Conservation (phyloP, 352 stramenopile species). For the Globisporangium cystogenes region DNA sequence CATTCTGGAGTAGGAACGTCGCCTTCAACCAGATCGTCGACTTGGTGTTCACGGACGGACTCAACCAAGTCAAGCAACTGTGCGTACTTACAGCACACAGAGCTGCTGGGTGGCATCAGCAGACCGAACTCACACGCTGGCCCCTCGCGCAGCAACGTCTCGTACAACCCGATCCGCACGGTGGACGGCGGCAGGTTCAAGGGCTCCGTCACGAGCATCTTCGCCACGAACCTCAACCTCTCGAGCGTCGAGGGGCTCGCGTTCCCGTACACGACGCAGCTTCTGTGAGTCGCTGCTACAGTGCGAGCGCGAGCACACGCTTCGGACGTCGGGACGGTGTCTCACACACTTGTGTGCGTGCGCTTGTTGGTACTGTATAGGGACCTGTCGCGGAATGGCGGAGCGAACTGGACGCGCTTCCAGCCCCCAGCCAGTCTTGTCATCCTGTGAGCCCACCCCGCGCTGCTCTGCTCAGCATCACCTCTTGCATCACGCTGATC, state of each 20-base stretch:
- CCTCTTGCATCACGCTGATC: not conserved
- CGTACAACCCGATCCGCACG: slow-evolving; percentile 8
- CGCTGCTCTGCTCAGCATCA: not conserved
- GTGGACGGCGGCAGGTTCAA: not conserved
- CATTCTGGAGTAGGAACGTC: slow-evolving; percentile 2
- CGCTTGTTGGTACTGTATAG: not conserved
- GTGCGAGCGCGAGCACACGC: not conserved
- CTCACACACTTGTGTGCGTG: not conserved
- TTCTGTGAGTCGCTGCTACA: slow-evolving; percentile 7
- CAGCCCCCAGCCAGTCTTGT: not conserved
- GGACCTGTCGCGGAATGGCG: slow-evolving; percentile 7
- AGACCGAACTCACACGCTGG: not conserved
- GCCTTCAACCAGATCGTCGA: slow-evolving; percentile 8
- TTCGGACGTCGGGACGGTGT: not conserved
- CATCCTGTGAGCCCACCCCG: slow-evolving; percentile 1
- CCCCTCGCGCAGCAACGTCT: slow-evolving; percentile 6
- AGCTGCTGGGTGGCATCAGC: no score
- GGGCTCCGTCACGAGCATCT: not conserved
- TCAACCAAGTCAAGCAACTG: slow-evolving; percentile 4
- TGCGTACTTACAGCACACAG: not conserved
- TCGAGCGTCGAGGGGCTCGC: slow-evolving; percentile 3
- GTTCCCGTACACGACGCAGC: slow-evolving; percentile 4
- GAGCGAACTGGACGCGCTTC: slow-evolving; percentile 13
- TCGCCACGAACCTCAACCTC: slow-evolving; percentile 11
- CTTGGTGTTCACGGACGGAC: slow-evolving; percentile 5